Percentiles rank a stretch among this genome's conserved stretches.
Evolutionary conservation across 257 asterid genomes (phyloP).

Genomic region (Leonotis leonurus): DNA sequence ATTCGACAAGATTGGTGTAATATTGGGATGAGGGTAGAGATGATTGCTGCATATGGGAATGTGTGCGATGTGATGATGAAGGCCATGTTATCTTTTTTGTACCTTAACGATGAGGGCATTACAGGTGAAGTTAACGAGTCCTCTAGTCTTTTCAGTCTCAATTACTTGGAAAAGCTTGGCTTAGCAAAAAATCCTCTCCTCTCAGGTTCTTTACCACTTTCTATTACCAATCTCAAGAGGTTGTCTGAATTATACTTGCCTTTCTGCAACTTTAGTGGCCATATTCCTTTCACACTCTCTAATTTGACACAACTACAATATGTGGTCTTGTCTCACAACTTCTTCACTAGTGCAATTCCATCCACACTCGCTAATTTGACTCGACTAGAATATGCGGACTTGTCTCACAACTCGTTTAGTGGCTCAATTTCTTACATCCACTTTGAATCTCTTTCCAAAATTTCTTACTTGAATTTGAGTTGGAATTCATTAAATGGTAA

Average conservation of each 20-base stretch:
- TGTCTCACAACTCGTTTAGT: too few relatives aligned
- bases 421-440: slow-evolving; percentile 1
- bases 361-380: neutral
- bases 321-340: neutral
- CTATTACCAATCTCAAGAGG: slow-evolving; percentile 23
- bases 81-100: slow-evolving; percentile 23
- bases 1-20: slow-evolving; percentile 12
- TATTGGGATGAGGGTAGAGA: slow-evolving; percentile 14
- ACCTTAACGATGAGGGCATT: neutral
- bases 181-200: slow-evolving; percentile 6
- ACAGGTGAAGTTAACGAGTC: neutral
- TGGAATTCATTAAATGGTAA: slow-evolving; percentile 20
- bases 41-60: slow-evolving; percentile 22
- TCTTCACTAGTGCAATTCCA: neutral
- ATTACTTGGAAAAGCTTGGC: neutral
- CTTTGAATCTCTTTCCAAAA: neutral
- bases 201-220: slow-evolving; percentile 25
- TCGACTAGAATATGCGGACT: too few relatives aligned
- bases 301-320: neutral
- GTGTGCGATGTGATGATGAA: slow-evolving; percentile 25
- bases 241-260: slow-evolving; percentile 24
- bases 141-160: neutral
- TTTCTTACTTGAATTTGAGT: slow-evolving; percentile 6
- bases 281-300: neutral
- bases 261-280: slow-evolving; percentile 12